Base-by-base conservation (phyloP, 805 yeast species). In the Myxozyma mucilagina region DNA sequence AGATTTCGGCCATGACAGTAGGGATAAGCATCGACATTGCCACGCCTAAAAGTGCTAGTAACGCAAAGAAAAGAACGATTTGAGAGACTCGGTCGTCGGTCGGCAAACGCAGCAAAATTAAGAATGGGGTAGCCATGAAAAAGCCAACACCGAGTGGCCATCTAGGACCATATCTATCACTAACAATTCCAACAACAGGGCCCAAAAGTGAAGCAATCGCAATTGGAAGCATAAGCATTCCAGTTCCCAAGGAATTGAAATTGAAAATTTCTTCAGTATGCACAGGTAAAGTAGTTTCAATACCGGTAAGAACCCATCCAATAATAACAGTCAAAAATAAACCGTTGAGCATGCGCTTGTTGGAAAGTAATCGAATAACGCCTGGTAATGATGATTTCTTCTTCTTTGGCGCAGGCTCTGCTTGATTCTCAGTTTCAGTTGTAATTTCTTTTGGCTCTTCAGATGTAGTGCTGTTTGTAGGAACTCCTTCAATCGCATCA, bases 231-330 rank as follows among this genome's bases (percentile, higher is more conserved):
- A 73, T 72, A 48, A 72, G 63, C 42, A 74, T 60, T 0, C 75
- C 75, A 3, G 72, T 51, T 13, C 69, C 67, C 14, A 72, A 63
- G 0, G 77, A 69, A 48, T 61, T 59, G 47, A 69, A 74, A 13
- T 68, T 61, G 52, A 74, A 73, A 1, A 70, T 44, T 3, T 64
- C 63, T 13, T 71, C 63, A 20, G 73, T 53, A 57, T 70, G 74
- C 14, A 72, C 57, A 8, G 76, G 70, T 13, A 74, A 54, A 1
- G 73, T 72, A 3, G 77, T 64, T 53, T 74, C 77, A n/a, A 74
- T 41, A 4, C 72, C 69, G 51, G 72, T 56, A 48, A 73, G 53
- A 38, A 72, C 54, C 74, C 74, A 72, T 6, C 70, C 73, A 18
- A 70, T 49, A 10, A 70, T 64, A n/a, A 72, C 35, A 5, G 73